Evolutionary conservation across 2,329 filamentous ascomycete genomes (phyloP), one percentile per base, ranked within the genome.

Genomic region (Aspergillus quadrilineatus): DNA sequence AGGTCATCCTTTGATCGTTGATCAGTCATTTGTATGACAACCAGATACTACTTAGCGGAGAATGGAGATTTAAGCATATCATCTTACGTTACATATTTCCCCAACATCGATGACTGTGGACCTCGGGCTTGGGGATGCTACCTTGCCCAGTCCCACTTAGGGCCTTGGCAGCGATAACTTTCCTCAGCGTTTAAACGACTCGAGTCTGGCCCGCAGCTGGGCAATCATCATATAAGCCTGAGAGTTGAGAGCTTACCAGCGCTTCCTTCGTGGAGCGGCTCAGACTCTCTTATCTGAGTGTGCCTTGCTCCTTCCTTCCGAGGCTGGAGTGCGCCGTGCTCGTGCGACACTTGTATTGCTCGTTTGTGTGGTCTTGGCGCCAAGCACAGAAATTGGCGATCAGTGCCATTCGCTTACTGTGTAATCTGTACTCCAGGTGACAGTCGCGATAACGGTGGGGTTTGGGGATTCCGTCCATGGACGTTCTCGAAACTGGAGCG

Each of bases 401-500:
- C 4, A n/a, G 10, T 34, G 34, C 5, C 34, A 37, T 37, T 37
- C 10, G 34, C 22, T 22, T 22, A 22, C 22, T 22, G 22, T 17
- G 17, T 26, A n/a, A 29, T n/a, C 26, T 42, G 8, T 17, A 9
- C 34, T 10, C 29, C 12, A 28, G 12, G 17, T 22, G 22, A 2
- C 22, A 22, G 22, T 32, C 34, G 10, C 34, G 42, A 46, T 46
- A 53, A 41, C 42, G 9, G 36, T 22, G 47, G 30, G 28, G 36
- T 12, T 15, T 17, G 22, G 22, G 22, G 22, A 22, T 22, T 22
- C 22, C 22, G 22, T 29, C 37, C 6, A 28, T 43, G 22, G 22
- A 22, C 22, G 39, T 51, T 51, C 49, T 41, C 26, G 49, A 51
- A 51, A 28, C n/a, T 53, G 50, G 50, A 36, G 41, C 50, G 29